A percentile compares a stretch with the other conserved stretches of the same genome.
These are phyloP conservation scores for Evernia prunastri DNA, from an alignment of 495 filamentous ascomycete genomes.

Conservation along the genomic window DNA sequence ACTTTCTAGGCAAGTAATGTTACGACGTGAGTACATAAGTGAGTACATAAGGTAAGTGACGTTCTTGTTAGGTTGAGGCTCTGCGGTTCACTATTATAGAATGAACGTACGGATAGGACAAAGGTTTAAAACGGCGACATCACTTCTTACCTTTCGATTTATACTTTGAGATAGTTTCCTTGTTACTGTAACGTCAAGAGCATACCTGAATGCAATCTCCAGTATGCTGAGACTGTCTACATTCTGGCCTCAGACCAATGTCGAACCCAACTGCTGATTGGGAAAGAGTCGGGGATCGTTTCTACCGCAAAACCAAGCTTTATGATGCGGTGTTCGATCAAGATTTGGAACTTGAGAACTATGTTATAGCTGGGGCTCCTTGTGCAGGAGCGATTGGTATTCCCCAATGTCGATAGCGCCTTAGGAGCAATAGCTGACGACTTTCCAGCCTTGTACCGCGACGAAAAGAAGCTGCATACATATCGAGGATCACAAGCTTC, in stretches of 20 bases:
- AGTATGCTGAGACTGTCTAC: conserved; percentile 6
- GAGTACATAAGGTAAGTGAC: too few species aligned
- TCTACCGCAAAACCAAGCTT: conserved; percentile 87
- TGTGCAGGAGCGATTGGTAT: conserved; percentile 89
- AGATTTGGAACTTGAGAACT: conserved; percentile 91
- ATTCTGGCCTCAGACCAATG: conserved; percentile 13
- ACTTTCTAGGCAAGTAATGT: background rate
- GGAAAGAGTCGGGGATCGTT: conserved; percentile 84
- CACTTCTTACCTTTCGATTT: background rate
- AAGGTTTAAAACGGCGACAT: background rate
- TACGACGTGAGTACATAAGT: background rate
- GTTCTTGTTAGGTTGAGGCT: background rate
- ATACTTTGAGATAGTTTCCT: too few species aligned
- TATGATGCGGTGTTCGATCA: conserved; percentile 89
- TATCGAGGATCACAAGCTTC: conserved; percentile 63
- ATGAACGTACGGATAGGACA: background rate
- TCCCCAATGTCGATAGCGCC: conserved; percentile 22
- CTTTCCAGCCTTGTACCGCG: conserved; percentile 70
- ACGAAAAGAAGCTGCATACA: conserved; percentile 75
- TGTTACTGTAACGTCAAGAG: background rate
- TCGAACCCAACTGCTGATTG: conserved; percentile 77
- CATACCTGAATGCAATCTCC: background rate
- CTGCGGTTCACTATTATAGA: background rate
- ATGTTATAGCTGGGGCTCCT: conserved; percentile 86
- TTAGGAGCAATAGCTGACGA: conserved; percentile 22